A percentile compares a stretch with the other conserved stretches of the same genome.
Conservation (phyloP, 1,139 yeast genomes). For the Pneumocystis carinii region DNA sequence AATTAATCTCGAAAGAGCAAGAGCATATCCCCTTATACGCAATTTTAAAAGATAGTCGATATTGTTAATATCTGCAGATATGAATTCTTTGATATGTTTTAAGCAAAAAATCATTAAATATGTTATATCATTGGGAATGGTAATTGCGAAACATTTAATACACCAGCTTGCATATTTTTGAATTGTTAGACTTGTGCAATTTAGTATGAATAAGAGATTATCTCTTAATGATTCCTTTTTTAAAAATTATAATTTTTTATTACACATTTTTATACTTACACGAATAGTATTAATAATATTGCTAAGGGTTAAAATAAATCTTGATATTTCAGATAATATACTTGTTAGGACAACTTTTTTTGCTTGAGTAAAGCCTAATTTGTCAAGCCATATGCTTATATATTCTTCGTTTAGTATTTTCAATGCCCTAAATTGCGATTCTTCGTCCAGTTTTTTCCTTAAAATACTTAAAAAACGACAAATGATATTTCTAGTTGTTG, state of each 20-base stretch:
- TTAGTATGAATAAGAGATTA: background rate
- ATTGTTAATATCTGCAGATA: background rate
- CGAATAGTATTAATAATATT: background rate
- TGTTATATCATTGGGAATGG: background rate
- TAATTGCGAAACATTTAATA: background rate
- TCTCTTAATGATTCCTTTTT: background rate
- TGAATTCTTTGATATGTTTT: background rate
- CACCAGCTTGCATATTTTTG: background rate
- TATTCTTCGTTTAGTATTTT: background rate
- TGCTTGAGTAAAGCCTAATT: background rate
- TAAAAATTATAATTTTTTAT: background rate
- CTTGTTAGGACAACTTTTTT: background rate
- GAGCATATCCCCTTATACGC: background rate
- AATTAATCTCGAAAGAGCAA: background rate
- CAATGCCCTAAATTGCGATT: background rate
- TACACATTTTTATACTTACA: background rate
- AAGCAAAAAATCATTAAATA: background rate
- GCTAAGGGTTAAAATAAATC: background rate
- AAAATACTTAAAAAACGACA: background rate
- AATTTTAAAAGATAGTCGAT: background rate
- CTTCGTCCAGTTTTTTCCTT: background rate
- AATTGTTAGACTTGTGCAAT: background rate
- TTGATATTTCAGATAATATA: background rate
- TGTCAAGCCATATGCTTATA: background rate
- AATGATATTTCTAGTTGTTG: background rate